These are phyloP conservation scores for Cystobasidium ongulense DNA, from an alignment of 768 basidiomycete genomes.

Conservation along the genomic window DNA sequence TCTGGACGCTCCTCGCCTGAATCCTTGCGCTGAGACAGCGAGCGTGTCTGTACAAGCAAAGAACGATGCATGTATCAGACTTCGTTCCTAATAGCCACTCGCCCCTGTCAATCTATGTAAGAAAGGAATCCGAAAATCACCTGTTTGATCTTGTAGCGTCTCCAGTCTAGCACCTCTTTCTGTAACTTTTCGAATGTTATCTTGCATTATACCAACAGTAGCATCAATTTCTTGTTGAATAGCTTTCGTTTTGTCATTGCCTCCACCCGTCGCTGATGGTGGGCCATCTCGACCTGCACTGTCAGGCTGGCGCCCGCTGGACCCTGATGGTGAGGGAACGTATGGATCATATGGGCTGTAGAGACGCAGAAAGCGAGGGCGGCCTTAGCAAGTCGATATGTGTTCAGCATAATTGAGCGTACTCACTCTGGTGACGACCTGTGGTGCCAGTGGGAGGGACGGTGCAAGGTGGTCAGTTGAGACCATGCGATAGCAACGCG, in stretches of 20 bases:
- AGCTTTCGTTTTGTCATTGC: conserved; percentile 24
- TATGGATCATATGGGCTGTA: conserved; percentile 31
- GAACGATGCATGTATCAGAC: neutral
- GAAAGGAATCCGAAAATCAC: conserved; percentile 51
- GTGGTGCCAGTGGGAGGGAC: neutral
- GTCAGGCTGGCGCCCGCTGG: conserved; percentile 12
- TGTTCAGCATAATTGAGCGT: neutral
- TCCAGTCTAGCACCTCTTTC: conserved; percentile 92
- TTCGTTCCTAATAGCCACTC: too few relatives aligned
- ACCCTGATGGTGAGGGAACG: conserved; percentile 19
- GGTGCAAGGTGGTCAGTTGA: too few relatives aligned
- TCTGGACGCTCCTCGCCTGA: conserved; percentile 91
- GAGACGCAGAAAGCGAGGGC: neutral
- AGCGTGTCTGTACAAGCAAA: conserved; percentile 62
- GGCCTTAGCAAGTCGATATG: neutral
- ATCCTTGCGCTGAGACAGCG: conserved; percentile 96
- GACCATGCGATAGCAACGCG: too few relatives aligned
- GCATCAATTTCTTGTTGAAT: conserved; percentile 51
- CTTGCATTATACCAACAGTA: conserved; percentile 94
- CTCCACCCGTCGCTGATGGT: neutral
- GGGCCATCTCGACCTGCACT: neutral
- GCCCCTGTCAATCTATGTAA: neutral
- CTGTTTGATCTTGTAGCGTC: conserved; percentile 94
- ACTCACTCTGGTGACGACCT: conserved; percentile 16
- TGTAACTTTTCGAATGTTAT: conserved; percentile 92